phyloP scores from a whole-genome alignment of 352 stramenopile genomes.

The Blastocystis sp. region DNA sequence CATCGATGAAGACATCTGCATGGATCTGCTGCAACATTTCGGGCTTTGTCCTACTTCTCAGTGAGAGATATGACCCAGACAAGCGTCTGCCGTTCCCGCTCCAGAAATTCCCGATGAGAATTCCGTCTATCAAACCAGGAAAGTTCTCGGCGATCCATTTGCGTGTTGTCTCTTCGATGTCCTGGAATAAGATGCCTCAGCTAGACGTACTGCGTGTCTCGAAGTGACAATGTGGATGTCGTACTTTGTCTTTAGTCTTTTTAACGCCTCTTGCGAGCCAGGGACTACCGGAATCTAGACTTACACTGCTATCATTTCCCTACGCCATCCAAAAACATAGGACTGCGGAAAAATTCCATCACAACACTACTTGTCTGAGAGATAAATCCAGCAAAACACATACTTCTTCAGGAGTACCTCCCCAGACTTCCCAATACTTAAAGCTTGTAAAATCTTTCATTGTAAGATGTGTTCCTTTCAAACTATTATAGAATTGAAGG shows the following conservation, averaged over 20 bases:
- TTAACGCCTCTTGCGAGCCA: background rate
- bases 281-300: background rate
- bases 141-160: background rate
- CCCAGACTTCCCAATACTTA: constrained; percentile 39
- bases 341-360: background rate
- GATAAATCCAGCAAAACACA: background rate
- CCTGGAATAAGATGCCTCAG: background rate
- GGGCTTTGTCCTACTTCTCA: background rate
- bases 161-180: background rate
- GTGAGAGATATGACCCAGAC: background rate
- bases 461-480: background rate
- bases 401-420: background rate
- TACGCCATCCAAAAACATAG: background rate
- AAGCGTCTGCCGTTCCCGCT: background rate
- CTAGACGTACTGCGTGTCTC: background rate
- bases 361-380: background rate
- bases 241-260: background rate
- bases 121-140: background rate
- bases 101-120: background rate
- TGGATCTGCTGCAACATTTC: background rate
- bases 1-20: constrained; percentile 17
- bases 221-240: constrained; percentile 21
- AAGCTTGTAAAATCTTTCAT: background rate
- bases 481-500: background rate
- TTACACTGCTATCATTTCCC: background rate